Evolutionary conservation across 2,329 filamentous ascomycete species (phyloP), one percentile per base, ranked within the genome.

Genomic region (Epichloe aotearoae): DNA sequence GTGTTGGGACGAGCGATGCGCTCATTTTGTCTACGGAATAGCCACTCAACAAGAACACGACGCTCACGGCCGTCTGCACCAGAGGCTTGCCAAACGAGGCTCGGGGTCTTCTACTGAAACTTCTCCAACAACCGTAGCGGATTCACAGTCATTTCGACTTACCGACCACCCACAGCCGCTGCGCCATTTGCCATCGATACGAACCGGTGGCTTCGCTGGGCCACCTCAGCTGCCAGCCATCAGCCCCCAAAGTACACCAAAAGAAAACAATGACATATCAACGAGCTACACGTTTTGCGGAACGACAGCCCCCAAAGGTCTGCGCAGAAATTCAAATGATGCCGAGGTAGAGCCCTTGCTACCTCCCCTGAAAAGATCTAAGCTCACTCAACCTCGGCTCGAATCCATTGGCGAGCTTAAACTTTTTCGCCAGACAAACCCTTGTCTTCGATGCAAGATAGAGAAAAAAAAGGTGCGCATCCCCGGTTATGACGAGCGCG

Each of bases 11-110:
- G 73, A 79, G 49, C 67, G 67, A 51, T 81, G 77, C 57, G 63
- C 76, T 52, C 72, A 77, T 60, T 80, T 79, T 61, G 72, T 80
- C 38, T 81, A 80, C 55, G 77, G 77, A 33, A 79, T 80, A 58
- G 59, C 67, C 37, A 73, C 69, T 51, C 66, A 66, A 38, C 65
- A 73, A 49, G 76, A 79, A 53, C 70, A 75, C 49, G 74, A 79
- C 50, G 66, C 67, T 37, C 77, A 81, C 59, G 59, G 67, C 40
- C 69, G 66, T 54, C 66, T 74, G 50, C 76, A 80, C 45, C 62
- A 64, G 20, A 56, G 61, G 14, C 58, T 54, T 42, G 49, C 54
- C 23, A 75, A 73, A 56, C 65, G 71, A 54, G 72, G 76, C 55
- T 71, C 71, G 3, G 72, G 67, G 8, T 62, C 73, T 51, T 73